Base-by-base conservation (phyloP, 2,329 filamentous ascomycete species). In the Amylocarpus encephaloides region DNA sequence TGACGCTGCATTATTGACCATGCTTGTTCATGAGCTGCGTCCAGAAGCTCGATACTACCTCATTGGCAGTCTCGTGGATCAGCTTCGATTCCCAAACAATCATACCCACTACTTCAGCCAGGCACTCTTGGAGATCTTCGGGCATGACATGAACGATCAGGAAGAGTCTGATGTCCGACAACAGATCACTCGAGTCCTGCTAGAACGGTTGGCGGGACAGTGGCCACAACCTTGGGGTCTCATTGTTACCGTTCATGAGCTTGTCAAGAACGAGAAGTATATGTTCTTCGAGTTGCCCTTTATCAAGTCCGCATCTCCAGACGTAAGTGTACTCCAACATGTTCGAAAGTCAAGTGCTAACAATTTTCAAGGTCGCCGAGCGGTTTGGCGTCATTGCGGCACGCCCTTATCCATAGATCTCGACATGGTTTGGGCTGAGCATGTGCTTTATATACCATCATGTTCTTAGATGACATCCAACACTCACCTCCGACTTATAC, bases 171-270 rank as follows among this genome's bases (percentile, higher is more conserved):
- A 90, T 55, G 83, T 96, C 43, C 87, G 92, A 33, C 86, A 97
- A 71, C 88, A 94, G 67, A 92, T 98, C 51, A 88, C 89, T 46
- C 82, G 92, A 42, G 83, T 96, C 19, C 73, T 98, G 41, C 75
- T 96, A 34, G 93, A 98, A 74, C 82, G 93, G 43, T 74, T 96
- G 42, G 80, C 94, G 52, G 86, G 89, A 18, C 89, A 88, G 67
- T 89, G 91, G 71, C 92, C 92, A 46, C 92, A 97, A 67, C 92
- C 94, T 15, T 97, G 92, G 92, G 94, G 94, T 11, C 73, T 98
- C 39, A 84, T 96, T 66, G 84, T 91, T 55, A 92, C 90, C 33
- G 78, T 95, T 54, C 73, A 93, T 56, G 93, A 97, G 72, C 78
- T 98, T 50, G 76, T 95, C 59, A 94, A 95, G 75, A 96, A 95